Conservation (phyloP, 345 rosid genomes). For the Geranium brycei region DNA sequence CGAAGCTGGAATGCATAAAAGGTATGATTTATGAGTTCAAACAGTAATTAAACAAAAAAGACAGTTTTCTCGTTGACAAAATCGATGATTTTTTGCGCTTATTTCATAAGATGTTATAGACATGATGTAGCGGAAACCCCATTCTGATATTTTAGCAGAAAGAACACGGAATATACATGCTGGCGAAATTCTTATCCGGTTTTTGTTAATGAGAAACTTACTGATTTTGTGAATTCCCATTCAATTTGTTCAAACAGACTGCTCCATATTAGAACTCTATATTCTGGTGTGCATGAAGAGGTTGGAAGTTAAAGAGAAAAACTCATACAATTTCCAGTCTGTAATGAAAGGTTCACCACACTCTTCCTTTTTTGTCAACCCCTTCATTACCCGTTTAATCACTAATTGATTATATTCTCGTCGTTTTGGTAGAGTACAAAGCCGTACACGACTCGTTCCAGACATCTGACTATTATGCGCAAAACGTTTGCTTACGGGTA, state of each 20-base stretch:
- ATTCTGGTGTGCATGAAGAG: slow-evolving; percentile 78
- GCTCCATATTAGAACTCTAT: slow-evolving; percentile 82
- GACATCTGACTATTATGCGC: slow-evolving; percentile 61
- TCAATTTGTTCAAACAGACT: slow-evolving; percentile 38
- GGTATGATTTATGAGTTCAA: slow-evolving; percentile 22
- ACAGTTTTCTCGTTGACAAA: too few species aligned
- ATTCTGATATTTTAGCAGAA: too few species aligned
- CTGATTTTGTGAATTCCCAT: neutral
- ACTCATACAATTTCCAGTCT: slow-evolving; percentile 62
- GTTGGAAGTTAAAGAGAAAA: slow-evolving; percentile 78
- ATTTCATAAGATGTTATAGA: too few species aligned
- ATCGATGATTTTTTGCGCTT: too few species aligned
- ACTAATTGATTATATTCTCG: slow-evolving; percentile 4
- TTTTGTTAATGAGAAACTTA: too few species aligned
- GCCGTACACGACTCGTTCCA: slow-evolving; percentile 59
- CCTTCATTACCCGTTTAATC: neutral
- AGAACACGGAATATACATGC: too few species aligned
- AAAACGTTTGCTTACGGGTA: slow-evolving; percentile 64
- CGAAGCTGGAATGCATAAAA: slow-evolving; percentile 65
- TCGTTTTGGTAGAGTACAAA: slow-evolving; percentile 59
- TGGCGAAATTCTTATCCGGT: too few species aligned
- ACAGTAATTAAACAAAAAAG: too few species aligned
- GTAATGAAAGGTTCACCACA: slow-evolving; percentile 62
- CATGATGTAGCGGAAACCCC: too few species aligned
- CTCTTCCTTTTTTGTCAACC: neutral